Evolutionary conservation across 2,329 filamentous ascomycete species (phyloP), one percentile per base, ranked within the genome.

Genomic region (Cryphonectria radicalis): DNA sequence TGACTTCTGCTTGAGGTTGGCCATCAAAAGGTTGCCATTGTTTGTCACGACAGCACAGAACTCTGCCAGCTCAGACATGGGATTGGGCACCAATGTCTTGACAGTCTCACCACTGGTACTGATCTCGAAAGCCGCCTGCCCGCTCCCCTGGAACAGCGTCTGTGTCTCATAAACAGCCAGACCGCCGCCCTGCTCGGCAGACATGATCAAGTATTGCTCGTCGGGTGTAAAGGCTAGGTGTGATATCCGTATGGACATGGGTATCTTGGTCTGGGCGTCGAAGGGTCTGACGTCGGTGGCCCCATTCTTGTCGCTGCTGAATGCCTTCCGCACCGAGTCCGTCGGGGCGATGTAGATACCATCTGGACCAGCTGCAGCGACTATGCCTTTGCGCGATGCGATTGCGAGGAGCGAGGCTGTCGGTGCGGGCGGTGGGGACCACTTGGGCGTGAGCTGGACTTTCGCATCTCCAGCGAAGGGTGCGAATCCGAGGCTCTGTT

Each of bases 141-240:
- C 89, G 70, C 87, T 88, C 68, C 90, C 90, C 76, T 90, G 87
- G 63, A 91, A 82, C 28, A 98, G 83, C 60, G 86, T 85, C 70
- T 92, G 84, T 1, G 93, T 90, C 69, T 95, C 90, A 78, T 97
- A 98, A 3, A 97, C 91, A 4, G 92, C 92, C 73, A 99, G 83
- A 5, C 94, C 94, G 46, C 94, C 92, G 14, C 93, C 92, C 69
- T 88, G 85, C 80, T 97, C 93, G 3, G 93, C 93, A 14, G 93
- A 94, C 37, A 98, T 84, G 50, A 97, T 88, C 72, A 99, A 84
- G 76, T 92, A 94, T 76, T 89, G 90, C 79, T 98, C 97, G 77
- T 97, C 93, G n/a, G 93, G 89, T 0, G 94, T 95, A 80, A 99
- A 99, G 22, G 91, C 90, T 28, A 99, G 86, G 80, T 99, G 96